Base-by-base conservation (phyloP, 2,329 filamentous ascomycete species). In the Fusarium citri region DNA sequence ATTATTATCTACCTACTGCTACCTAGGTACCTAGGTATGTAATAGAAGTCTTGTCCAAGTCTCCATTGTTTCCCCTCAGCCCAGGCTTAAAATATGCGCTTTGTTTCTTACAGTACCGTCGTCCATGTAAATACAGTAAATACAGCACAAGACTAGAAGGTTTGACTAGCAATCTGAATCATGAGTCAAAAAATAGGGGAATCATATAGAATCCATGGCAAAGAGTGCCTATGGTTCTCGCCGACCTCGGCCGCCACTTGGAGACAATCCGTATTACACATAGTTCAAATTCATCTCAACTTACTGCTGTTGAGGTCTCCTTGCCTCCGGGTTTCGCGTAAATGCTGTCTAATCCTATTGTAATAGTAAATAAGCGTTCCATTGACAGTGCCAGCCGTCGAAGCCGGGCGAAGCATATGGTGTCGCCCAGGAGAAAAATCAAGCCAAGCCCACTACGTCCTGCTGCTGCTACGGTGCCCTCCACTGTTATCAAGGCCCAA, bases 371-470 rank as follows among this genome's bases (percentile, higher is more conserved):
- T 72, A 73, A 73, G 68, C 73, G 72, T 66, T 58, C n/a, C n/a
- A n/a, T n/a, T 54, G 55, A 68, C 65, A 53, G 63, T 23, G 56
- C 64, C 54, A 49, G 55, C 57, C 66, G 59, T 74, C 72, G 70
- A 77, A 76, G 58, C 56, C 67, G 42, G 72, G 73, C 68, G 75
- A 77, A 77, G 54, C 62, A 58, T 61, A 48, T 75, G 68, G 74
- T n/a, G 18, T 26, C 22, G 15, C 25, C 12, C 26, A 43, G 15
- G 18, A 20, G 28, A 25, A 26, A 64, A 62, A 23, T 34, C n/a
- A 26, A 41, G 51, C 61, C 51, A 63, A 63, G 48, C 48, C 47
- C 34, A 31, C 30, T 47, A 41, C n/a, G 23, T 37, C 34, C 18
- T 26, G 23, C 49, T 51, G 23, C 34, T 28, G 23, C 34, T 40